phyloP scores from a whole-genome alignment of 2,329 filamentous ascomycete species.

The Claviceps humidiphila region DNA sequence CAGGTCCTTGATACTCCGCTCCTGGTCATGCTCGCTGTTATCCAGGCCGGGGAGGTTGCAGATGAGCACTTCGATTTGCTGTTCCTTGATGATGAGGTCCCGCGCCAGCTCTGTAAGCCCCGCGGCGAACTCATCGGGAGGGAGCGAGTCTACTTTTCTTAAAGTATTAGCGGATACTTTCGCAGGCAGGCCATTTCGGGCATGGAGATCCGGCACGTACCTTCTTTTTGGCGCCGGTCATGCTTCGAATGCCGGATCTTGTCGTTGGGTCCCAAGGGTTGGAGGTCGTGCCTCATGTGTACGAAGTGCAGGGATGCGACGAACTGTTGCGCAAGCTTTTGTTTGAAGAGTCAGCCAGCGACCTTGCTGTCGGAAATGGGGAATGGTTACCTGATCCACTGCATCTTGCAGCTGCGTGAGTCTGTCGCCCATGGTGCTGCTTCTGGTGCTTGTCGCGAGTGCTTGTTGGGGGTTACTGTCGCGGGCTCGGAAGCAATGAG shows the following conservation, averaged over 20 bases:
- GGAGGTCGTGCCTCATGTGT: slow-evolving; percentile 54
- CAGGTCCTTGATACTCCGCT: slow-evolving; percentile 49
- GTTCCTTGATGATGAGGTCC: slow-evolving; percentile 66
- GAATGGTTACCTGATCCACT: slow-evolving; percentile 54
- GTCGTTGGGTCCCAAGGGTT: slow-evolving; percentile 43
- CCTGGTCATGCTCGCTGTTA: slow-evolving; percentile 65
- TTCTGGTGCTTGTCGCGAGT: not conserved
- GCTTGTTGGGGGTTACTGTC: too few relatives aligned
- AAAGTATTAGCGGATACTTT: not conserved
- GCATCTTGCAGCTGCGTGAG: slow-evolving; percentile 78
- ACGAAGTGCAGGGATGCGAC: slow-evolving; percentile 54
- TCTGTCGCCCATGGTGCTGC: slow-evolving; percentile 50
- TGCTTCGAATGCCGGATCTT: slow-evolving; percentile 46
- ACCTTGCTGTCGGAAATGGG: not conserved
- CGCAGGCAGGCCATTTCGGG: not conserved
- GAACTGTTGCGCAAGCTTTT: slow-evolving; percentile 54
- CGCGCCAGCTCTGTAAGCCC: slow-evolving; percentile 60
- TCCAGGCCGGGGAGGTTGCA: slow-evolving; percentile 64
- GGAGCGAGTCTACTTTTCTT: slow-evolving; percentile 43
- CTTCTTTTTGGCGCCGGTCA: slow-evolving; percentile 37
- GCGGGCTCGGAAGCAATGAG: not conserved
- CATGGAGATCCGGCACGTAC: slow-evolving; percentile 16
- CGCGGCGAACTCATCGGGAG: slow-evolving; percentile 50
- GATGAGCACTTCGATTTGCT: slow-evolving; percentile 70
- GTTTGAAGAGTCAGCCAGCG: not conserved